These are phyloP conservation scores for Nothophoma quercina DNA, from an alignment of 2,329 filamentous ascomycete species.

Conservation along the genomic window DNA sequence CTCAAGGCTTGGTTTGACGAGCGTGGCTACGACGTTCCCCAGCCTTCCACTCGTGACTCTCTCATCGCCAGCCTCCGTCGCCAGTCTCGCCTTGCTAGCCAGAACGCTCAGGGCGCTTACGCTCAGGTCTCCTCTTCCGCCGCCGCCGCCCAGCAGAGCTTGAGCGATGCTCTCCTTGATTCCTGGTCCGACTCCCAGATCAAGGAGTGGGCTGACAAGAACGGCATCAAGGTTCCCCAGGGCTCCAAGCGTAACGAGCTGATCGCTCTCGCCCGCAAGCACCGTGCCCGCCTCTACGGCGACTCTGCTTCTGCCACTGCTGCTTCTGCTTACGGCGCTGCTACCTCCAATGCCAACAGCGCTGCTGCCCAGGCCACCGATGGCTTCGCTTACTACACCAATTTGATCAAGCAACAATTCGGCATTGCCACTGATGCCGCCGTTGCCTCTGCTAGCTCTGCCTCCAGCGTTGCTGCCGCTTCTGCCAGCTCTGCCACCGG, in stretches of 20 bases:
- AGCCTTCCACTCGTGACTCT: slow-evolving; percentile 84
- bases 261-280: slow-evolving; percentile 86
- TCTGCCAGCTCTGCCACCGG: slow-evolving; percentile 30
- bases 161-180: slow-evolving; percentile 85
- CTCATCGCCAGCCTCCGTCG: slow-evolving; percentile 89
- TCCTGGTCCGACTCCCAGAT: slow-evolving; percentile 89
- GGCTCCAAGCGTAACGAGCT: slow-evolving; percentile 91
- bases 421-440: slow-evolving; percentile 50
- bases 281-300: slow-evolving; percentile 75
- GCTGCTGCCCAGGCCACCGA: slow-evolving; percentile 75
- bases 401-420: slow-evolving; percentile 54
- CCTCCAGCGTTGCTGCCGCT: slow-evolving; percentile 33
- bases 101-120: slow-evolving; percentile 66
- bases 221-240: slow-evolving; percentile 87
- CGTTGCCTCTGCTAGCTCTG: slow-evolving; percentile 30
- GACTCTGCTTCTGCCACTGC: slow-evolving; percentile 73
- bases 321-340: slow-evolving; percentile 48
- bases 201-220: slow-evolving; percentile 93
- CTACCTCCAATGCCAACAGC: slow-evolving; percentile 69
- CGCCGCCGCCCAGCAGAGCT: slow-evolving; percentile 70
- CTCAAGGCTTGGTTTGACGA: slow-evolving; percentile 93
- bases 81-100: slow-evolving; percentile 81
- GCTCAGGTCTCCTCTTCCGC: slow-evolving; percentile 56
- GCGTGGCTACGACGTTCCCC: slow-evolving; percentile 83
- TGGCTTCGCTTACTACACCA: slow-evolving; percentile 43